Base-by-base conservation (phyloP, 202 grass and related monocot species). In the Schoenoplectus tabernaemontani region DNA sequence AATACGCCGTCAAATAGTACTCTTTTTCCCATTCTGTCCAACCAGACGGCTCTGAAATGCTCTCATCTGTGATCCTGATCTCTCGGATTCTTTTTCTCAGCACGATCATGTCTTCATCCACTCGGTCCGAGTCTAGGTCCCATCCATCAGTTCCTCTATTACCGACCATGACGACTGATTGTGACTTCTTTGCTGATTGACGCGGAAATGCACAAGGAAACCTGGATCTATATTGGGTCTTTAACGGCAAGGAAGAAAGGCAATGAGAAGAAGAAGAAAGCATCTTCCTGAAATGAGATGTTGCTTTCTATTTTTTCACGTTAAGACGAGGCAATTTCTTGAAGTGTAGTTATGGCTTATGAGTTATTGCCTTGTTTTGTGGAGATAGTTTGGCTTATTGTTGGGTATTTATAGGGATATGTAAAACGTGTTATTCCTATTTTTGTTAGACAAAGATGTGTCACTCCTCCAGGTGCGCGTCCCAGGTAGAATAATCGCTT, bases 21-120 rank as follows among this genome's bases (percentile, higher is more conserved):
- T 76, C 59, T 53, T 81, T 81, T 70, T 88, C 86, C 86, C 86
- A 88, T 50, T 82, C 50, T 78, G 78, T 88, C 86, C 86, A 88
- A 48, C 76, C 38, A 24, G 48, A 30, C 23, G 62, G 78, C 20
- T 63, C 57, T 2, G 79, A 79, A 44, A 48, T 36, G 30, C 13
- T 36, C 0, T 26, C 42, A n/a, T 87, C 86, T 0, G 43, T 58
- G 42, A 84, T 80, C 15, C 47, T 81, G 0, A 59, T 77, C 24
- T 87, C 86, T 11, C 81, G 57, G 77, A 87, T 84, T 42, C 86
- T 26, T 63, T 75, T 84, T 23, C 81, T 79, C 23, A 87, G 86
- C 47, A 75, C 59, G 15, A 81, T 56, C 86, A 87, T 87, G 38
- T 84, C 83, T 50, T 84, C 56, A 11, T 87, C 81, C 4, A 84